phyloP scores from a whole-genome alignment of 345 rosid genomes.

The Acer yangbiense region DNA sequence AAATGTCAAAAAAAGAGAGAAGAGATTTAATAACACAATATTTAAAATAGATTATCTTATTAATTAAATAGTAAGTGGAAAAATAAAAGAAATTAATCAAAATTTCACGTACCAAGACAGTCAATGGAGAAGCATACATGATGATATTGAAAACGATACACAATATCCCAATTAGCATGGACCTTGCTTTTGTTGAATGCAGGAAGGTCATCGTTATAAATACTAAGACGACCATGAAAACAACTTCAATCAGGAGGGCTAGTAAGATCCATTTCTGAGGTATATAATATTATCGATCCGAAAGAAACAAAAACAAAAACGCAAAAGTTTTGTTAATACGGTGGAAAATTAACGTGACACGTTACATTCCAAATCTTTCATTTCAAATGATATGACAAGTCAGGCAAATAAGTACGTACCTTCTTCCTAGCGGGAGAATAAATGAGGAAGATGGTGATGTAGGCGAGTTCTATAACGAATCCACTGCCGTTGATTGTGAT shows the following conservation, averaged over 20 bases:
- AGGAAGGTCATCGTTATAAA: slow-evolving; percentile 37
- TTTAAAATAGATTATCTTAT: not conserved
- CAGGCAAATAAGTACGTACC: too few species aligned
- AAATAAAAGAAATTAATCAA: not conserved
- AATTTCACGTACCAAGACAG: slow-evolving; percentile 53
- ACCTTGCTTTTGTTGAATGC: slow-evolving; percentile 46
- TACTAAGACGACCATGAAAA: slow-evolving; percentile 45
- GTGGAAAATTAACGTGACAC: too few species aligned
- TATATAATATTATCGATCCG: not conserved
- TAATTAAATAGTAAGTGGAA: not conserved
- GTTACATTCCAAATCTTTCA: too few species aligned
- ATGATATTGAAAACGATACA: slow-evolving; percentile 40
- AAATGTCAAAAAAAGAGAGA: not conserved
- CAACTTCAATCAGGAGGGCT: slow-evolving; percentile 37
- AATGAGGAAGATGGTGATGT: slow-evolving; percentile 51
- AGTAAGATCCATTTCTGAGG: slow-evolving; percentile 38
- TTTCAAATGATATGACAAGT: too few species aligned
- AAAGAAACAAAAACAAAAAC: not conserved
- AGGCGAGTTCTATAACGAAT: slow-evolving; percentile 53
- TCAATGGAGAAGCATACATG: slow-evolving; percentile 73
- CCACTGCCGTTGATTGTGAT: slow-evolving; percentile 66
- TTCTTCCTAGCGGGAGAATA: slow-evolving; percentile 29
- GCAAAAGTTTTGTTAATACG: too few species aligned
- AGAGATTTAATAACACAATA: not conserved
- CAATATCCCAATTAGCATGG: slow-evolving; percentile 48